A percentile compares a stretch with the other conserved stretches of the same genome.
Evolutionary conservation across 2,329 filamentous ascomycete species (phyloP).

Genomic region (Bertia moriformis): DNA sequence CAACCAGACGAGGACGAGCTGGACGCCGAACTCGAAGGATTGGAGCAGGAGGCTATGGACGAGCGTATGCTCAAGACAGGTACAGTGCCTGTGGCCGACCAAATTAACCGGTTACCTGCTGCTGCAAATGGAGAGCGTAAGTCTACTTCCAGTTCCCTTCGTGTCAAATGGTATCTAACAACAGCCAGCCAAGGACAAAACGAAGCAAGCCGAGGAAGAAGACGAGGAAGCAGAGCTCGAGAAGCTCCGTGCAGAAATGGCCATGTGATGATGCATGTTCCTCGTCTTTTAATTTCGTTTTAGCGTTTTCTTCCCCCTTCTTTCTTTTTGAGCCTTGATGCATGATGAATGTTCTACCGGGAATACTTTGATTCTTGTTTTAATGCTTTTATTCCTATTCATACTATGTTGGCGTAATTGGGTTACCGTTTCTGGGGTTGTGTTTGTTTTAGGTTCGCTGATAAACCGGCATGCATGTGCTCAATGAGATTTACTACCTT

Average conservation of each 20-base stretch:
- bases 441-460: too few relatives aligned
- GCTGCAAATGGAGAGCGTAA: neutral
- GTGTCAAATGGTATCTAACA: too few relatives aligned
- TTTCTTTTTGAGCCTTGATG: neutral
- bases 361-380: neutral
- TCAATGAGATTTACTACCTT: too few relatives aligned
- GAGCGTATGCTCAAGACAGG: slow-evolving; percentile 39
- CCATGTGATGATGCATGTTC: slow-evolving; percentile 29
- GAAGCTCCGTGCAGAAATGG: slow-evolving; percentile 56
- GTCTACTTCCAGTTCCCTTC: neutral
- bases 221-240: slow-evolving; percentile 55
- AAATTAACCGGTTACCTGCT: neutral
- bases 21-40: slow-evolving; percentile 43
- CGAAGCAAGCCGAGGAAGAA: slow-evolving; percentile 33
- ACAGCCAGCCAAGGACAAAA: slow-evolving; percentile 8
- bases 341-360: neutral
- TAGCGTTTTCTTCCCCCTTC: neutral
- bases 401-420: neutral
- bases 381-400: neutral
- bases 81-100: neutral
- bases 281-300: neutral
- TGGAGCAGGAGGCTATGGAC: slow-evolving; percentile 55
- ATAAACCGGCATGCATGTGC: too few relatives aligned
- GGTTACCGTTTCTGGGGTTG: too few relatives aligned
- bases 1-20: slow-evolving; percentile 50